Evolutionary conservation across 2,329 filamentous ascomycete genomes (phyloP), one percentile per base, ranked within the genome.

Genomic region (Ambrosiella xylebori): DNA sequence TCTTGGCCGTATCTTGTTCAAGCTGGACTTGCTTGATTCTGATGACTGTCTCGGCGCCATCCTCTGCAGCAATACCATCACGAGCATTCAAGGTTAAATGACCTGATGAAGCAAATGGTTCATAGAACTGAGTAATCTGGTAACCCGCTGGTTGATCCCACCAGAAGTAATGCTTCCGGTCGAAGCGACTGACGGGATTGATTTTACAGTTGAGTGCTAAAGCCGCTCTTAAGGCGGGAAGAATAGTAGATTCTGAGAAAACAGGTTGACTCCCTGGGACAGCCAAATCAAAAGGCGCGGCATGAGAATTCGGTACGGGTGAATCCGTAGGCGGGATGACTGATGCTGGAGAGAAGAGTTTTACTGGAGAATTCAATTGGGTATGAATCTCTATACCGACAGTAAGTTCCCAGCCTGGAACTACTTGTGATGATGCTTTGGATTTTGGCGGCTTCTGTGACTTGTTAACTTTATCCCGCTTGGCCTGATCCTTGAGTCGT

Each of bases 101-200:
- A 1, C 93, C 93, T 64, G 88, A 76, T 61, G 76, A 80, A 1
- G 82, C 82, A 63, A 85, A 81, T 0, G 82, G 81, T 59, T 81
- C 73, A 68, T 97, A 96, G 72, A 91, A 97, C 67, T 98, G 93
- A 1, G 93, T 98, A 62, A 98, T 95, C 69, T 98, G 93, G 69
- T 98, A 98, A 0, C 93, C 93, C 0, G 88, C 80, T 0, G 93
- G 93, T 70, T 98, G 93, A 69, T 98, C 93, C 80, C 93, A 95
- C 74, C 96, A 95, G 70, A 98, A 97, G 71, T 98, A 98, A 70
- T 98, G 93, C 69, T 98, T 98, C 62, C 93, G 79, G 70, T 98
- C 93, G 71, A 96, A 98, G 57, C 80, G 81, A 69, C 89, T 95
- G 64, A 80, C 76, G 1, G 71, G 74, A 66, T 94, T 85, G 56